Evolutionary conservation across 192 early-diverging fungal species (phyloP).

Genomic region (Coemansia erecta): DNA sequence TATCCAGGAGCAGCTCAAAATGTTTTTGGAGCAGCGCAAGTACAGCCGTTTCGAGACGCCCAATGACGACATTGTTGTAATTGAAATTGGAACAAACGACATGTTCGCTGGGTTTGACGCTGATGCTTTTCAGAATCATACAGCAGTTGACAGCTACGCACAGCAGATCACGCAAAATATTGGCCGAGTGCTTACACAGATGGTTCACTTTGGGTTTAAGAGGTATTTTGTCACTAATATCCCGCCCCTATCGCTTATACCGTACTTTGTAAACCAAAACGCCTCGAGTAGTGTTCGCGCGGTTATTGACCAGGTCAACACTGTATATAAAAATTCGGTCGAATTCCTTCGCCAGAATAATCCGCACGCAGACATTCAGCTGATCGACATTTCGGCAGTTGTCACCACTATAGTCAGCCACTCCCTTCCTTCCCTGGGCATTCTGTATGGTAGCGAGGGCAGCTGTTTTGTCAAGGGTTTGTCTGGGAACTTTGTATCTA

Average conservation of each 20-base stretch:
- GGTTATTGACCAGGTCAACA: not conserved
- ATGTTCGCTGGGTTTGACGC: not conserved
- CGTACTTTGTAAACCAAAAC: not conserved
- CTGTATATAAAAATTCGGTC: not conserved
- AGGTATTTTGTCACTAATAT: conserved; percentile 4
- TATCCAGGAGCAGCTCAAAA: conserved; percentile 2
- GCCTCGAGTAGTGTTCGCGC: not conserved
- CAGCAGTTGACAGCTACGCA: not conserved
- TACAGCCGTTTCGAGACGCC: not conserved
- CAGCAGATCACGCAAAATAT: not conserved
- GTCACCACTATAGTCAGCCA: not conserved
- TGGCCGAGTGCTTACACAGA: not conserved
- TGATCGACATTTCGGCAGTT: not conserved
- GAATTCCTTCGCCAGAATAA: not conserved
- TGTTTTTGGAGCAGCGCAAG: not conserved
- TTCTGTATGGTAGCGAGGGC: conserved; percentile 2
- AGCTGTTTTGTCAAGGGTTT: conserved; percentile 2
- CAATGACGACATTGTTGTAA: conserved; percentile 6
- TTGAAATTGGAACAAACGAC: conserved; percentile 14
- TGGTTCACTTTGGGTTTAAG: conserved; percentile 3
- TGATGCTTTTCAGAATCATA: not conserved
- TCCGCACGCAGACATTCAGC: not conserved
- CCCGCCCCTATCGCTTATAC: conserved; percentile 2
- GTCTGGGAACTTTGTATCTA: not conserved
- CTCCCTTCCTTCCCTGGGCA: not conserved